A percentile compares a stretch with the other conserved stretches of the same genome.
These are phyloP conservation scores for Sporothrix euskadiensis DNA, from an alignment of 2,329 filamentous ascomycete genomes.

Conservation along the genomic window DNA sequence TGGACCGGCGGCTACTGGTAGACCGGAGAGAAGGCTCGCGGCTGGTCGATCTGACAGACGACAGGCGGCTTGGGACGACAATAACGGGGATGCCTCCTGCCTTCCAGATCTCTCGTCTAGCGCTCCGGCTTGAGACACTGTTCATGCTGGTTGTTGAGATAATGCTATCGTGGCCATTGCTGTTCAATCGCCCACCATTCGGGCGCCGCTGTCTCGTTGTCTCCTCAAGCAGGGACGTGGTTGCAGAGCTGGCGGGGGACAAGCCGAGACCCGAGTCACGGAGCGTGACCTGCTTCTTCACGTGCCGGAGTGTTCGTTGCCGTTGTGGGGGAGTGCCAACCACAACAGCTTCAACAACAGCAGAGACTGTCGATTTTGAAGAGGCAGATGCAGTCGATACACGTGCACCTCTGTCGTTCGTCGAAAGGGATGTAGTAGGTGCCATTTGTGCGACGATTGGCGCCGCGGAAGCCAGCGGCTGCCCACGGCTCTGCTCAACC, in stretches of 20 bases:
- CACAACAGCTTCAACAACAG: constrained; percentile 59
- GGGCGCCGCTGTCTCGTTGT: constrained; percentile 36
- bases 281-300: constrained; percentile 56
- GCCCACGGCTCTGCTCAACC: background rate
- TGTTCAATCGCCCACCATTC: constrained; percentile 36
- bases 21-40: constrained; percentile 59
- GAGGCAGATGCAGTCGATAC: constrained; percentile 59
- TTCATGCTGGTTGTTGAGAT: constrained; percentile 51
- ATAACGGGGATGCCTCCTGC: constrained; percentile 63
- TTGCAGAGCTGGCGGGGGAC: constrained; percentile 47
- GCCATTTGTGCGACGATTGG: constrained; percentile 26
- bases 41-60: constrained; percentile 53
- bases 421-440: constrained; percentile 42
- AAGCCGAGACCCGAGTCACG: constrained; percentile 50
- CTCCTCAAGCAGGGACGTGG: constrained; percentile 44
- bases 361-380: constrained; percentile 55
- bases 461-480: constrained; percentile 20
- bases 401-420: constrained; percentile 49
- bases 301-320: constrained; percentile 60
- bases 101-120: constrained; percentile 60
- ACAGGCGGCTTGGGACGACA: constrained; percentile 59
- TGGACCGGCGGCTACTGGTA: constrained; percentile 59
- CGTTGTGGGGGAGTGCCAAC: constrained; percentile 53
- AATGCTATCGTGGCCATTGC: constrained; percentile 49
- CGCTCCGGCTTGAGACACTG: constrained; percentile 55